These are phyloP conservation scores for Xerophyta viscosa DNA, from an alignment of 106 monocot species.

Conservation along the genomic window DNA sequence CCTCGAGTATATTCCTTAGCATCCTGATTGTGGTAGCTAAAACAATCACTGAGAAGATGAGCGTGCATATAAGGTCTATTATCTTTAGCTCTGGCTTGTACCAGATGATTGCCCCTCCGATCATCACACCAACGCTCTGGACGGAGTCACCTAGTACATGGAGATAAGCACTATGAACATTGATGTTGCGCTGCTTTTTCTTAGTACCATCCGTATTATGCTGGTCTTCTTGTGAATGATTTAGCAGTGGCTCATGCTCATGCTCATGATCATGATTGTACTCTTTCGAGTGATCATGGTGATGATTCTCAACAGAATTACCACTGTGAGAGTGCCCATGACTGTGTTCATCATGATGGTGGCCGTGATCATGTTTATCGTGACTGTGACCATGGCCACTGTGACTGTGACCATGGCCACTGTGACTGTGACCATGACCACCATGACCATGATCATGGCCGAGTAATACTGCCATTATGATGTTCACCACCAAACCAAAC, in stretches of 20 bases:
- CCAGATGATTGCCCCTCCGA: conserved; percentile 76
- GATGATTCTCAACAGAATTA: too few relatives aligned
- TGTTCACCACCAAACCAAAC: conserved; percentile 63
- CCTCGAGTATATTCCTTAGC: conserved; percentile 63
- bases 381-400: conserved; percentile 12
- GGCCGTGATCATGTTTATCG: conserved; percentile 8
- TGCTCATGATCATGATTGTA: conserved; percentile 5
- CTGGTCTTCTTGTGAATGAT: conserved; percentile 10
- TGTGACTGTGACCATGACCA: conserved; percentile 16
- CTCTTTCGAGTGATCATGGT: conserved; percentile 5
- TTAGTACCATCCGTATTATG: neutral
- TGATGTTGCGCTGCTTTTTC: conserved; percentile 43
- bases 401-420: conserved; percentile 13
- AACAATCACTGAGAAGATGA: conserved; percentile 62
- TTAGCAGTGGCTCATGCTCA: conserved; percentile 25
- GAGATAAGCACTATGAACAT: conserved; percentile 70
- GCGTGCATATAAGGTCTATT: conserved; percentile 66
- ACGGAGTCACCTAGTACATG: conserved; percentile 71
- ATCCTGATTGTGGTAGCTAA: conserved; percentile 53
- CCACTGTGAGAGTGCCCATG: neutral
- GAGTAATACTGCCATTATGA: conserved; percentile 47
- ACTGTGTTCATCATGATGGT: conserved; percentile 10
- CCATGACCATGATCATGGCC: conserved; percentile 61
- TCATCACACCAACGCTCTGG: conserved; percentile 77
- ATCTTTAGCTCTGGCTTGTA: conserved; percentile 80